Evolutionary conservation across 495 filamentous ascomycete genomes (phyloP).

Genomic region (Lichina pygmaea): DNA sequence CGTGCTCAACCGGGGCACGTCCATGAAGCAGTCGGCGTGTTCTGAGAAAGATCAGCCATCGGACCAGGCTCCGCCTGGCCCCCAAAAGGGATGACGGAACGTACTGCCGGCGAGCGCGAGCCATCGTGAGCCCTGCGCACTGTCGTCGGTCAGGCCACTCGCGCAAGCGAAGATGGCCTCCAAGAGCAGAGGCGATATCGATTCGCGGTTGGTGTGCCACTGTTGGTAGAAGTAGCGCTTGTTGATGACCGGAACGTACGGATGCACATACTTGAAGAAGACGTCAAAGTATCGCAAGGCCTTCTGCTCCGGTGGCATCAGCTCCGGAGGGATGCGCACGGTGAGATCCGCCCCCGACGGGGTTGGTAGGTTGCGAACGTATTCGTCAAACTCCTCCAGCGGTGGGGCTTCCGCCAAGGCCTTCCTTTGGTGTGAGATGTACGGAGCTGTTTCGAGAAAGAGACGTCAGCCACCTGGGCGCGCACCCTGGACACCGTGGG

Average conservation of each 20-base stretch:
- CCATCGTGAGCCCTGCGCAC: constrained; percentile 74
- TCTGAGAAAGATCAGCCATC: constrained; percentile 18
- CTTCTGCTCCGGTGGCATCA: constrained; percentile 77
- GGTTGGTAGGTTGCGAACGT: constrained; percentile 31
- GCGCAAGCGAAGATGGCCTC: constrained; percentile 93
- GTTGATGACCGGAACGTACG: constrained; percentile 86
- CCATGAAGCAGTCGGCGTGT: constrained; percentile 89
- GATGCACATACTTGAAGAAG: constrained; percentile 80
- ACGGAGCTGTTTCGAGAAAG: constrained; percentile 31
- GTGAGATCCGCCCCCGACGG: constrained; percentile 38
- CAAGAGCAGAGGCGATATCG: constrained; percentile 74
- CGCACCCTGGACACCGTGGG: not conserved
- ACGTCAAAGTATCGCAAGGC: constrained; percentile 72
- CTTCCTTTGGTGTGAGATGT: constrained; percentile 53
- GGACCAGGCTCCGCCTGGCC: not conserved
- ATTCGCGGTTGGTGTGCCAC: constrained; percentile 64
- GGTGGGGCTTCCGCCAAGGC: constrained; percentile 40
- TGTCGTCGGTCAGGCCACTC: constrained; percentile 56
- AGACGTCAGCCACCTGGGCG: not conserved
- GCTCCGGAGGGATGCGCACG: constrained; percentile 71
- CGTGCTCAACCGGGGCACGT: constrained; percentile 77
- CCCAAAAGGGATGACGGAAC: constrained; percentile 12
- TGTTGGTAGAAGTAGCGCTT: constrained; percentile 65
- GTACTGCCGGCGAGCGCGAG: constrained; percentile 74
- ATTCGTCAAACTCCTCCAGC: constrained; percentile 48